These are phyloP conservation scores for Ceratocystis papillata DNA, from an alignment of 2,329 filamentous ascomycete genomes.

Conservation along the genomic window DNA sequence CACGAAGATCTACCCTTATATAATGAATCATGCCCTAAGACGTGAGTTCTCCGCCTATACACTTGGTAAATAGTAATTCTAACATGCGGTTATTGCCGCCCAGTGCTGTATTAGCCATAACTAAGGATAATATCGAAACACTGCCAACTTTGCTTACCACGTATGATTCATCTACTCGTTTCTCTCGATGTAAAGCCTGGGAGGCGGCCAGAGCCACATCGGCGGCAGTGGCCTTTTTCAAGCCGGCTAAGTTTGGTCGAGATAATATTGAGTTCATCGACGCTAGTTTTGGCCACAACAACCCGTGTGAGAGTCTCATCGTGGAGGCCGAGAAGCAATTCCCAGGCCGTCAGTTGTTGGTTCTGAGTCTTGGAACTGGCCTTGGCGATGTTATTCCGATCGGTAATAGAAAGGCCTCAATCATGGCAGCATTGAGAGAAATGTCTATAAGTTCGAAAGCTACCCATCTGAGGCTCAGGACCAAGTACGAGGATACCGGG, in stretches of 20 bases:
- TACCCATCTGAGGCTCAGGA: constrained; percentile 14
- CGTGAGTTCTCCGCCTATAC: background rate
- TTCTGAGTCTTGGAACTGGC: constrained; percentile 29
- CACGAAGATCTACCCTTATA: background rate
- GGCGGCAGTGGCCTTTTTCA: constrained; percentile 29
- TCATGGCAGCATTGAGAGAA: background rate
- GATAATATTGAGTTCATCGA: constrained; percentile 30
- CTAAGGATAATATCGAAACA: constrained; percentile 20
- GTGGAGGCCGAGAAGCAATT: constrained; percentile 28
- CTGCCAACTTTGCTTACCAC: constrained; percentile 28
- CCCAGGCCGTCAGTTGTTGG: constrained; percentile 24
- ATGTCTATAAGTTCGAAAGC: background rate
- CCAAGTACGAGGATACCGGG: constrained; percentile 24
- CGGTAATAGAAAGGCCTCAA: constrained; percentile 17
- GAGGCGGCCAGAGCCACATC: constrained; percentile 30
- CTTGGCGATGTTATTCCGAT: constrained; percentile 26
- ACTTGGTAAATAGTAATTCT: background rate
- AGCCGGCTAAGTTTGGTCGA: constrained; percentile 28
- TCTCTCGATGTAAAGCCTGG: constrained; percentile 29
- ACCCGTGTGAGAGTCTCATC: constrained; percentile 30
- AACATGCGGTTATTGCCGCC: background rate
- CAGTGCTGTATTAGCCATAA: background rate
- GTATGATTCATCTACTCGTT: constrained; percentile 26
- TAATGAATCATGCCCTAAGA: background rate
- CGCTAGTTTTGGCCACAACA: constrained; percentile 30